Conservation (phyloP, 2,329 filamentous ascomycete species). For the Raffaelea arxii region DNA sequence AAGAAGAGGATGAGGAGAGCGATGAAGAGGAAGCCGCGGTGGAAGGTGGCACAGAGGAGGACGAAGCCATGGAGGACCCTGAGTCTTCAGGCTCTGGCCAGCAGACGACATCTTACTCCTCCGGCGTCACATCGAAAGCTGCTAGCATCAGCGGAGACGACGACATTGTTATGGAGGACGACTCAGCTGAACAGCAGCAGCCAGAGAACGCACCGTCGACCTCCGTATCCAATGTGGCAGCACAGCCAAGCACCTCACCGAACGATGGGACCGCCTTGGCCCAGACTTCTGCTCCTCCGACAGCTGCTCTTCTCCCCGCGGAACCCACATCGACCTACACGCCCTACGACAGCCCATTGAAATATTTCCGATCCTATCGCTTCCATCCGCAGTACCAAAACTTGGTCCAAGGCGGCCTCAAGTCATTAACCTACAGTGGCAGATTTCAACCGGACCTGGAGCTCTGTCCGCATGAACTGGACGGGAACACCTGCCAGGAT, state of each 20-base stretch:
- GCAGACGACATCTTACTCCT: no score
- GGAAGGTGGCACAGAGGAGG: not conserved
- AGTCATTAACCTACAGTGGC: conserved; percentile 89
- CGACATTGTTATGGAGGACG: not conserved
- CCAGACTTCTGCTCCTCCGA: no score
- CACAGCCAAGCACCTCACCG: no score
- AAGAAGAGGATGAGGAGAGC: not conserved
- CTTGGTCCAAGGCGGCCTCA: conserved; percentile 64
- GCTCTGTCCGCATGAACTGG: conserved; percentile 68
- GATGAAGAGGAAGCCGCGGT: conserved; percentile 1
- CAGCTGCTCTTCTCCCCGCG: no score
- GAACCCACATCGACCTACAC: conserved; percentile 12
- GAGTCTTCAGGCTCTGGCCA: no score
- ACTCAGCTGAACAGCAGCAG: not conserved
- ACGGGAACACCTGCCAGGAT: conserved; percentile 60
- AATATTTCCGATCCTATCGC: conserved; percentile 76
- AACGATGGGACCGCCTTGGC: no score
- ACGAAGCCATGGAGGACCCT: no score
- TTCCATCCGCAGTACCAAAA: conserved; percentile 72
- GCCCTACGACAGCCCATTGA: conserved; percentile 77
- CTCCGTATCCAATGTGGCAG: no score
- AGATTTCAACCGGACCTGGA: conserved; percentile 67
- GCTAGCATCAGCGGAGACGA: no score
- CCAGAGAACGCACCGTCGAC: no score
- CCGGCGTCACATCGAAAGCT: no score